Evolutionary conservation across 805 yeast genomes (phyloP).

Genomic region (Candida tibetensis): DNA sequence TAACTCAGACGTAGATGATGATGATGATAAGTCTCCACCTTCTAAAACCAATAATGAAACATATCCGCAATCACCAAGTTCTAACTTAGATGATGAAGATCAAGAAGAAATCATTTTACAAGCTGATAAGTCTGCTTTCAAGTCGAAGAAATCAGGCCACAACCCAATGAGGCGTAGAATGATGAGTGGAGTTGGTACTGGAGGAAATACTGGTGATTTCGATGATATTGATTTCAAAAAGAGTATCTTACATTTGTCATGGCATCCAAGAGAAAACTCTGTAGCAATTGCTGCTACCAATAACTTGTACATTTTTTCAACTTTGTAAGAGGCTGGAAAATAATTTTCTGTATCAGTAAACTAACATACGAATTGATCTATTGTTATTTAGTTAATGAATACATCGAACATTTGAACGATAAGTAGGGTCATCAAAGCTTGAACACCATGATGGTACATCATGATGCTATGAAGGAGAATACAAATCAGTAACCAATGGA

Average conservation of each 20-base stretch:
- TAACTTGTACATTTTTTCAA: conserved; percentile 81
- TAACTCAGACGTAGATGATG: conserved; percentile 34
- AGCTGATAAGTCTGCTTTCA: conserved; percentile 97
- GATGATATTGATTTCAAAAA: conserved; percentile 90
- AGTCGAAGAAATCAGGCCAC: conserved; percentile 61
- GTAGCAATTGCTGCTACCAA: conserved; percentile 99
- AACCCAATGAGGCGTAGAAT: conserved; percentile 45
- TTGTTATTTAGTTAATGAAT: background rate
- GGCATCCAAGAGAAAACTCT: conserved; percentile 97
- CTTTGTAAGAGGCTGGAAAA: conserved; percentile 47
- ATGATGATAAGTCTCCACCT: conserved; percentile 24
- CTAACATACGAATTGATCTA: background rate
- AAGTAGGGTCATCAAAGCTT: conserved; percentile 11
- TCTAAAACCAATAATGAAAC: conserved; percentile 24
- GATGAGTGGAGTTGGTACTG: conserved; percentile 46
- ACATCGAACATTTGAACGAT: no score
- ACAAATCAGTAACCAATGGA: no score
- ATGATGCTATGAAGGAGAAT: no score
- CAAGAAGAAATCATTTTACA: conserved; percentile 74
- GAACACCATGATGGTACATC: no score
- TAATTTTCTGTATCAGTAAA: no score
- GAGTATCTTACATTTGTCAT: conserved; percentile 89
- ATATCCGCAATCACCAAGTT: conserved; percentile 33
- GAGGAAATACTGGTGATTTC: conserved; percentile 61
- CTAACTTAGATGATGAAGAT: conserved; percentile 33